These are phyloP conservation scores for Hyphopichia burtonii DNA, from an alignment of 1,139 yeast species.

Conservation along the genomic window DNA sequence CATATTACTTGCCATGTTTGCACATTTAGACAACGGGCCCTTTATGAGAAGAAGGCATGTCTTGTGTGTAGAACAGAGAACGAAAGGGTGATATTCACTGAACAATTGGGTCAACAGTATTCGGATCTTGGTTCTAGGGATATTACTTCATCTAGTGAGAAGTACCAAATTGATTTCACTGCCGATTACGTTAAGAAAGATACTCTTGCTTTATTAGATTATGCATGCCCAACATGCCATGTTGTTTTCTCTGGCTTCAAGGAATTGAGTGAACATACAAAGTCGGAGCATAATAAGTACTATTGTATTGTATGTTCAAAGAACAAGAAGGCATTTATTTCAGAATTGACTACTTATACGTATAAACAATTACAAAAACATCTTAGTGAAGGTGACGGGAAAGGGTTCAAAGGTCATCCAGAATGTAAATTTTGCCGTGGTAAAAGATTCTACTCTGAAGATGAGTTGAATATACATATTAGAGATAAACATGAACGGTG, in stretches of 20 bases:
- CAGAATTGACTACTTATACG: slow-evolving; percentile 65
- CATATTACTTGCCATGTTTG: slow-evolving; percentile 85
- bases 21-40: slow-evolving; percentile 77
- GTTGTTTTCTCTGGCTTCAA: slow-evolving; percentile 48
- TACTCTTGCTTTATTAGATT: slow-evolving; percentile 53
- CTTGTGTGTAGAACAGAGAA: slow-evolving; percentile 79
- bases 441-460: slow-evolving; percentile 80
- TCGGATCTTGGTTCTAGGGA: slow-evolving; percentile 31
- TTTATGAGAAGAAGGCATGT: slow-evolving; percentile 73
- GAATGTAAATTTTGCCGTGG: slow-evolving; percentile 79
- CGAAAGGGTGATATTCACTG: slow-evolving; percentile 57
- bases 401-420: slow-evolving; percentile 89
- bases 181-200: slow-evolving; percentile 37
- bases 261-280: slow-evolving; percentile 64
- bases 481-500: slow-evolving; percentile 87
- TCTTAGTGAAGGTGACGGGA: slow-evolving; percentile 62
- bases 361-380: slow-evolving; percentile 67
- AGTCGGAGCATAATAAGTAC: slow-evolving; percentile 55
- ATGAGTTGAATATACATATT: slow-evolving; percentile 80
- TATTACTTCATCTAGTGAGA: slow-evolving; percentile 37
- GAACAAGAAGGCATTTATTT: slow-evolving; percentile 73
- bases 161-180: slow-evolving; percentile 54
- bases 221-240: slow-evolving; percentile 58
- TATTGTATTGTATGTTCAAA: slow-evolving; percentile 76
- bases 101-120: slow-evolving; percentile 35